phyloP scores from a whole-genome alignment of 768 basidiomycete genomes.

The Boletellus emodensis region DNA sequence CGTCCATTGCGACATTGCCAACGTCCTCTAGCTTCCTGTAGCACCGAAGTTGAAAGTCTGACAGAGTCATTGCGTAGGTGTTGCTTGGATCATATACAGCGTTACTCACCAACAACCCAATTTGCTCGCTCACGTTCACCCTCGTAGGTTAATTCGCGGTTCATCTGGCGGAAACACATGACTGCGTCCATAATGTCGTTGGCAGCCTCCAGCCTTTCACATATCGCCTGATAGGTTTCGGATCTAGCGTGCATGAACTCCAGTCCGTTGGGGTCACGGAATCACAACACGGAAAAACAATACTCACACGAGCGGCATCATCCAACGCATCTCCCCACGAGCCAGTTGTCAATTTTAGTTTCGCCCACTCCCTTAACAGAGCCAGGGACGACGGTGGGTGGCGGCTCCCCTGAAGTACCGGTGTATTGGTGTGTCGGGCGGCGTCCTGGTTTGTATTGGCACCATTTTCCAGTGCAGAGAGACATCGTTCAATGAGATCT shows the following conservation, averaged over 20 bases:
- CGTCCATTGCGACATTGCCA: background rate
- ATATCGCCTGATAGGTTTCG: background rate
- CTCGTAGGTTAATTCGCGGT: background rate
- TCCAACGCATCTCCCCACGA: constrained; percentile 7
- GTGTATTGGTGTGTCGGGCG: too few relatives aligned
- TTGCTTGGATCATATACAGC: too few relatives aligned
- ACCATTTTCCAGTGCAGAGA: background rate
- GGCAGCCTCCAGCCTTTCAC: background rate
- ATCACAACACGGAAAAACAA: background rate
- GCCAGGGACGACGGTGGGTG: too few relatives aligned
- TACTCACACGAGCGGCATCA: background rate
- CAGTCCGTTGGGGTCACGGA: background rate
- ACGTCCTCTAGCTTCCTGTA: background rate
- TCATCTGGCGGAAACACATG: background rate
- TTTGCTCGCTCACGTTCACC: background rate
- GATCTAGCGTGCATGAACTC: background rate
- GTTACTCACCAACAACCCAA: background rate
- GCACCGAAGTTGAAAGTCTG: background rate
- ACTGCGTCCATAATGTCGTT: background rate
- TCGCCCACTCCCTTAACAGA: constrained; percentile 1
- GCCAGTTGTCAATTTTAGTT: background rate
- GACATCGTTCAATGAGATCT: constrained; percentile 1
- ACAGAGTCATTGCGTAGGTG: too few relatives aligned
- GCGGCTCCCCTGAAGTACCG: too few relatives aligned
- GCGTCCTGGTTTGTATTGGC: too few relatives aligned